Evolutionary conservation across 225 moss, liverwort and hornwort genomes (phyloP), one percentile per base, ranked within the genome.

Genomic region (Polytrichum formosum): DNA sequence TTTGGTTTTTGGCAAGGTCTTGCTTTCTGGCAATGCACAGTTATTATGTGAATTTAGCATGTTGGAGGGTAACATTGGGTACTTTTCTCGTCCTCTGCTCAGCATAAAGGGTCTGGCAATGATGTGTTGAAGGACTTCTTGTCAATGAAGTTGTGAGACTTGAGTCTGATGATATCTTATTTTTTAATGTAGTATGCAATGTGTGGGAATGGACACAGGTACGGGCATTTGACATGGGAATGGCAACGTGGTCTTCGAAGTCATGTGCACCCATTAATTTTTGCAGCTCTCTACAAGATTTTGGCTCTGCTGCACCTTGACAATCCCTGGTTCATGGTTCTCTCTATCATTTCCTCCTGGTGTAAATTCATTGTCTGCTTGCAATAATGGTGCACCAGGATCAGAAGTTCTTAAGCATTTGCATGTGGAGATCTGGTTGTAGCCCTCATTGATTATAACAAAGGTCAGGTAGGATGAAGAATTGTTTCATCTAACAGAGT

Each of bases 181-280:
- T 66, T 1, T 58, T 20, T 66, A 54, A 73, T 56, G 35, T 73
- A 61, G 53, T 19, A 66, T 20, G 18, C 46, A 46, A 46, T 9
- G 53, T 67, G 67, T 63, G 70, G 72, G 55, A 67, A 69, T 68
- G 74, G 23, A 67, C 72, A 30, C 75, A 98, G 94, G 78, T 98
- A 98, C 72, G 98, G 98, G n/a, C 87, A 92, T 71, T 72, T 98
- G 81, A 94, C 98, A 25, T 98, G 98, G 98, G 98, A 98, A 71
- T 98, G 98, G 98, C 74, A 90, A 68, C 79, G 58, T 61, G 94
- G 87, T 26, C 92, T 98, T 79, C 89, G 98, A 76, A 92, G 94
- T 74, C 89, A 91, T 60, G 82, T 92, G 60, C 94, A 98, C 81
- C 98, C 98, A 9, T 84, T 94, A 72, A 68, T 98, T 18, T 98